Evolutionary conservation across 2,329 filamentous ascomycete genomes (phyloP), one percentile per base, ranked within the genome.

Genomic region (Aspergillus ochraceus): DNA sequence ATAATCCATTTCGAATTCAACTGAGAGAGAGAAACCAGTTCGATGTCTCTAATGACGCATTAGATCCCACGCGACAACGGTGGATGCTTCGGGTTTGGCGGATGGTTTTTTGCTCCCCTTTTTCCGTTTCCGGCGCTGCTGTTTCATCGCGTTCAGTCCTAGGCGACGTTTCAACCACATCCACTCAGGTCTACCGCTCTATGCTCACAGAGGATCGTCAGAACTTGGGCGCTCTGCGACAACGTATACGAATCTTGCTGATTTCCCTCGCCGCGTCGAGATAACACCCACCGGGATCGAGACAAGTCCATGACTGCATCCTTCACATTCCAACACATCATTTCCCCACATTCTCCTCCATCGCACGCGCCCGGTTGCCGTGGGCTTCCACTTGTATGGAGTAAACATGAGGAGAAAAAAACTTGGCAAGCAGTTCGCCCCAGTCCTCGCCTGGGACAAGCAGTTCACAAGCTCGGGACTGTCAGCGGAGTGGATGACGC

Each of bases 271-370:
- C 22, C 45, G 19, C 10, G 45, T 47, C 22, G 19, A 20, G 45
- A 47, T 47, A 47, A 22, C 45, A 47, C 45, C 45, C 45, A 22
- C 12, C n/a, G 17, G 30, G 54, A 24, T 47, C 45, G 45, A 30
- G 30, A 29, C 32, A 29, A 30, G 52, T 9, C 52, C 52, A 39
- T 47, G 45, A 52, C 22, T 55, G 22, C 30, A 55, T 52, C 26
- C 36, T 32, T 42, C 60, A 52, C 63, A 62, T 65, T 64, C 63
- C 59, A 56, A 26, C 24, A 60, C 51, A 47, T 19, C 39, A 26
- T 45, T 52, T 52, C 60, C 52, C 62, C 60, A 66, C 64, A 66
- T 66, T 64, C 62, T 57, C 58, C 50, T 51, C 50, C 47, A 59
- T 61, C 61, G 61, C 61, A 63, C 46, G 52, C 42, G 39, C 29